Evolutionary conservation across 2,329 filamentous ascomycete species (phyloP), one percentile per base, ranked within the genome.

Genomic region (Talaromyces amestolkiae): DNA sequence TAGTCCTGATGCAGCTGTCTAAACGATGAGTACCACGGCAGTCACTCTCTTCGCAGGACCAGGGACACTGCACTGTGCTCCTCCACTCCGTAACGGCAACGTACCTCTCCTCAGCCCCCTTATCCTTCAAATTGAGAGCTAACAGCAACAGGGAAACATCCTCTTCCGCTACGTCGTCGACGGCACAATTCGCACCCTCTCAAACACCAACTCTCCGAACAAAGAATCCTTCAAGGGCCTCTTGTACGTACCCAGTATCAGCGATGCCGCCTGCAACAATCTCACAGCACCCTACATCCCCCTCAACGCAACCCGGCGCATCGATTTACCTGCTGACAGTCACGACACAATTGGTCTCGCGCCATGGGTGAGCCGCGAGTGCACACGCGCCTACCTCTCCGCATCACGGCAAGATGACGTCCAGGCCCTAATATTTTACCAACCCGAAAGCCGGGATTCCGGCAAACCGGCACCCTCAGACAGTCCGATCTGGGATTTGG

Each of bases 271-370:
- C 0, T 97, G 93, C 79, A 83, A 83, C 73, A 80, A 86, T 17
- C 78, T 85, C 56, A 87, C 89, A 49, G 83, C 83, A 47, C 77
- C 84, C n/a, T 87, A 89, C 70, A 84, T 97, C 9, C 91, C 93
- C 1, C 71, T 76, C 43, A 93, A 95, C 75, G 91, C 88, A 63
- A 96, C 92, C 13, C 87, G 89, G 17, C 84, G 86, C 70, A 76
- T 78, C n/a, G 84, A 95, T 72, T 85, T 97, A 17, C 83, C 84
- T 22, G 87, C 90, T 69, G 75, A 76, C 31, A 87, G 90, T 69
- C 92, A 91, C 75, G 87, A 89, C 64, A 82, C 93, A 61, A 86
- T 97, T 70, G 93, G 91, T 33, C 80, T 97, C 62, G 93, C 92
- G 27, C 94, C 94, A 33, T 98, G 94, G 93, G 87, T 92, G 71